Evolutionary conservation across 441 rosid genomes (phyloP).

Genomic region (Pelargonium fulgidum): DNA sequence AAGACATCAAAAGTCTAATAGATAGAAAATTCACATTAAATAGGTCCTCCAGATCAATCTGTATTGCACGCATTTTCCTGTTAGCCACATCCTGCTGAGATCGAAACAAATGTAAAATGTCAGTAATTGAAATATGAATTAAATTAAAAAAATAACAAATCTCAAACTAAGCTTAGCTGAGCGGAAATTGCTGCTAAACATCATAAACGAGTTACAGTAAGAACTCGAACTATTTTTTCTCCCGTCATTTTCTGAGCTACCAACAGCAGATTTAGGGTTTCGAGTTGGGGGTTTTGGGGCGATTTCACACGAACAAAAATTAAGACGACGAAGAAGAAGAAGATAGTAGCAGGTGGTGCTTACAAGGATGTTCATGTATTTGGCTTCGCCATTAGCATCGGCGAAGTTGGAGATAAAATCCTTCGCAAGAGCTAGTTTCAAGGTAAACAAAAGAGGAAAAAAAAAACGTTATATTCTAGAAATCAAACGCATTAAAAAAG

Average conservation of each 20-base stretch:
- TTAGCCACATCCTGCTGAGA: conserved; percentile 87
- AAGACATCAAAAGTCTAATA: neutral
- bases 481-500: neutral
- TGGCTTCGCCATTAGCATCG: conserved; percentile 62
- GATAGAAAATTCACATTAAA: conserved; percentile 42
- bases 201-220: neutral
- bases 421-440: conserved; percentile 51
- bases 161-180: neutral
- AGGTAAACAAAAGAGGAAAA: conserved; percentile 8
- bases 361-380: conserved; percentile 77
- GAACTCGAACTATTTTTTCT: neutral
- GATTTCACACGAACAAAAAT: neutral
- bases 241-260: neutral
- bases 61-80: conserved; percentile 66
- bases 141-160: neutral
- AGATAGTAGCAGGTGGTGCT: conserved; percentile 25
- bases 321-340: conserved; percentile 2
- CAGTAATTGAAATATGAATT: neutral
- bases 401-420: conserved; percentile 70
- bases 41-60: conserved; percentile 76
- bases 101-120: neutral
- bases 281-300: neutral
- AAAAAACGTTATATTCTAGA: neutral
- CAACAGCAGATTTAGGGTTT: conserved; percentile 22
- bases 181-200: neutral